Conservation (phyloP, 257 asterid genomes). For the Cordia subcordata region DNA sequence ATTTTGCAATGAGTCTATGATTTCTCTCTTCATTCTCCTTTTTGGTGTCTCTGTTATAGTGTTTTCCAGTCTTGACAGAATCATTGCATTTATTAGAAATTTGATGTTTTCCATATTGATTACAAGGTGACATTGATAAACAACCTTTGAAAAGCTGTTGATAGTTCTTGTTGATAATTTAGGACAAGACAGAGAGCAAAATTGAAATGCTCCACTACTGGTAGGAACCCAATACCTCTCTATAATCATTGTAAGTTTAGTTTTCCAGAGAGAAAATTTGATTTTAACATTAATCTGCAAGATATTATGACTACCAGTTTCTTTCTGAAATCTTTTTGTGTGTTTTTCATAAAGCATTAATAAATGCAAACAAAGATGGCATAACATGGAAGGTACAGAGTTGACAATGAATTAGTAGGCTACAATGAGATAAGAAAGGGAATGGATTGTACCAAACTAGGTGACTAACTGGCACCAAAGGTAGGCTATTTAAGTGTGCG, state of each 20-base stretch:
- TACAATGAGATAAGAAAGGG: conserved; percentile 75
- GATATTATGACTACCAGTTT: too few species aligned
- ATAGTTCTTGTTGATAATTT: conserved; percentile 71
- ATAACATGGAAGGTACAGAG: conserved; percentile 81
- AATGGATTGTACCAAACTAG: conserved; percentile 64
- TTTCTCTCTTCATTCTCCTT: too few species aligned
- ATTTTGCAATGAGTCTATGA: too few species aligned
- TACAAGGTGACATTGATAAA: conserved; percentile 26
- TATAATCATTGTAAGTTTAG: conserved; percentile 79
- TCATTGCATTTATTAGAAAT: neutral
- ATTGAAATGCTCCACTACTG: conserved; percentile 18
- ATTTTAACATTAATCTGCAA: too few species aligned
- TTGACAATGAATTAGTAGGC: conserved; percentile 83
- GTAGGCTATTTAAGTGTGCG: neutral
- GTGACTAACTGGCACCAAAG: conserved; percentile 67
- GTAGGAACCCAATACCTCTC: conserved; percentile 33
- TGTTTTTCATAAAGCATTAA: conserved; percentile 1
- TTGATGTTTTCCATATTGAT: conserved; percentile 6
- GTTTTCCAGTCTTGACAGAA: neutral
- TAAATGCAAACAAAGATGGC: conserved; percentile 82
- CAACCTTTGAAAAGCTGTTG: conserved; percentile 39
- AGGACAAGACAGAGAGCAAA: conserved; percentile 28
- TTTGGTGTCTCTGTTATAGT: too few species aligned
- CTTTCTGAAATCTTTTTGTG: neutral
- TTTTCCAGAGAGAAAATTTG: too few species aligned